Evolutionary conservation across 768 basidiomycete species (phyloP).

Genomic region (Amanita rubescens): DNA sequence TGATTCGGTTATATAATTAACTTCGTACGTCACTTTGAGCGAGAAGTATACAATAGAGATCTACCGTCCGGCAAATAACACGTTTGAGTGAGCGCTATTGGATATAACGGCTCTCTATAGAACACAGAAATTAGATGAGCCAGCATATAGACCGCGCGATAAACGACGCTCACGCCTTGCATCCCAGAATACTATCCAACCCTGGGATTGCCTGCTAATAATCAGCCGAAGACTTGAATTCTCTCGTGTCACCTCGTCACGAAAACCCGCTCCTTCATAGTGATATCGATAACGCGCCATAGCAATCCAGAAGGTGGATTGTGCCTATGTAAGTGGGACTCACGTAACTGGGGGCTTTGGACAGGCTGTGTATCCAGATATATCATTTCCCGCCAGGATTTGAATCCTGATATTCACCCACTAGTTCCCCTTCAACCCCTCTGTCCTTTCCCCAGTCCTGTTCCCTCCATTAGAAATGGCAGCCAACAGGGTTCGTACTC

Average conservation of each 20-base stretch:
- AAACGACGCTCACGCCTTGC: slow-evolving; percentile 53
- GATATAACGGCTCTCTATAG: slow-evolving; percentile 57
- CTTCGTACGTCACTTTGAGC: no score
- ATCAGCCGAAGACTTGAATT: no score
- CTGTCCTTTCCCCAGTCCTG: slow-evolving; percentile 9
- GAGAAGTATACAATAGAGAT: slow-evolving; percentile 55
- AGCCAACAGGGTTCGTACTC: slow-evolving; percentile 27
- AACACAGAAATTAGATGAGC: background rate
- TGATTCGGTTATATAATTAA: no score
- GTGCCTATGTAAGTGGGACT: no score
- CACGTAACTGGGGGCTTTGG: no score
- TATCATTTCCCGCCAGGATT: no score
- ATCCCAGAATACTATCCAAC: slow-evolving; percentile 81
- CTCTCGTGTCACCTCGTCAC: no score
- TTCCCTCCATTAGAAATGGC: slow-evolving; percentile 26
- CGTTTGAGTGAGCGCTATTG: slow-evolving; percentile 53
- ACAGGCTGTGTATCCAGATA: no score
- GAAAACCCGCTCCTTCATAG: no score
- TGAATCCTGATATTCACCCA: background rate
- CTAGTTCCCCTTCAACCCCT: slow-evolving; percentile 4
- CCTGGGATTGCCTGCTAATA: no score
- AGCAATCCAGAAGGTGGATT: no score
- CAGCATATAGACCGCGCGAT: background rate
- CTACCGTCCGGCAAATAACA: slow-evolving; percentile 70
- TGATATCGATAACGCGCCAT: no score